These are phyloP conservation scores for Daphne laureola DNA, from an alignment of 441 rosid genomes.

Conservation along the genomic window DNA sequence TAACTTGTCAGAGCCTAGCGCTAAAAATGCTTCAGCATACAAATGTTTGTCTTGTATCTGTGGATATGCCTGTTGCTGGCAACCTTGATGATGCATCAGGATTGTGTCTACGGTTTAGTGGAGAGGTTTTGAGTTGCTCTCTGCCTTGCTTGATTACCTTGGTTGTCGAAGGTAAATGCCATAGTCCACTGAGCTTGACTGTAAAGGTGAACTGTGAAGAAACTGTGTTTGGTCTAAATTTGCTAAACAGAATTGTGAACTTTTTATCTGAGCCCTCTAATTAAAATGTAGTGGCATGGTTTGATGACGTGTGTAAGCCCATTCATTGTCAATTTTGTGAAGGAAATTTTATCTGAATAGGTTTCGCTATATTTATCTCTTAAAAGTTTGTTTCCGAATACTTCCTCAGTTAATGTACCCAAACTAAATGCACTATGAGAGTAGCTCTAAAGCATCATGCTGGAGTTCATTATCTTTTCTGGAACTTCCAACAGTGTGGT, in stretches of 20 bases:
- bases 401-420: no score
- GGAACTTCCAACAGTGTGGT: no score
- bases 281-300: no score
- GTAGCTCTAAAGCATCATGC: no score
- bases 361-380: no score
- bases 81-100: conserved; percentile 76
- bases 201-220: conserved; percentile 86
- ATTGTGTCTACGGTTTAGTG: conserved; percentile 66
- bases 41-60: conserved; percentile 64
- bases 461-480: no score
- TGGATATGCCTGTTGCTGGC: conserved; percentile 71
- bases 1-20: conserved; percentile 61
- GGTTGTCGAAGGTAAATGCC: conserved; percentile 82
- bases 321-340: no score
- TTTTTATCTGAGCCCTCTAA: conserved; percentile 43
- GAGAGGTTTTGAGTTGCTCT: conserved; percentile 76
- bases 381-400: no score
- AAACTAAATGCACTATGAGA: no score
- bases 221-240: conserved; percentile 81
- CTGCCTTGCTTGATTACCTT: conserved; percentile 68
- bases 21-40: conserved; percentile 80
- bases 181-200: conserved; percentile 44
- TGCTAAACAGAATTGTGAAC: conserved; percentile 70
- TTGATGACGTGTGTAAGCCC: not conserved
- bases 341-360: no score